These are phyloP conservation scores for Yamadazyma spencermartinsiae DNA, from an alignment of 1,139 yeast species.

Conservation along the genomic window DNA sequence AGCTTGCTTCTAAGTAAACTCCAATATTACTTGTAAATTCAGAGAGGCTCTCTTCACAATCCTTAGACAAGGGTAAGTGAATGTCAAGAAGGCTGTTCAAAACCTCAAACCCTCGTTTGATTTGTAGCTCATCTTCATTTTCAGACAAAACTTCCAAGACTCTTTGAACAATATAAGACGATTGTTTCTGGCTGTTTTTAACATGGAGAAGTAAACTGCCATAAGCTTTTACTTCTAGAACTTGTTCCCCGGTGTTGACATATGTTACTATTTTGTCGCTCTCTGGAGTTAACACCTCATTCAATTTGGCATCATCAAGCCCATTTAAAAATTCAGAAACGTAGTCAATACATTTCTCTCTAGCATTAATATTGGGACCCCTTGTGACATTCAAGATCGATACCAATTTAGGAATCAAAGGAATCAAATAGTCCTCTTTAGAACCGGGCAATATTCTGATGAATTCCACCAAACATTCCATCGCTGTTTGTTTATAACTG, in stretches of 20 bases:
- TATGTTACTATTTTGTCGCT: slow-evolving; percentile 2
- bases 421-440: background rate
- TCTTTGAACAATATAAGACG: background rate
- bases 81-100: slow-evolving; percentile 1
- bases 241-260: slow-evolving; percentile 4
- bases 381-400: slow-evolving; percentile 1
- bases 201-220: slow-evolving; percentile 2
- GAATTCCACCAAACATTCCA: slow-evolving; percentile 20
- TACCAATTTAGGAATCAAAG: slow-evolving; percentile 3
- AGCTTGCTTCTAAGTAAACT: slow-evolving; percentile 26
- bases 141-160: slow-evolving; percentile 8
- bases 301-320: slow-evolving; percentile 6
- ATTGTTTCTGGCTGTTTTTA: too few relatives aligned
- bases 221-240: slow-evolving; percentile 1
- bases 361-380: background rate
- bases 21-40: slow-evolving; percentile 21
- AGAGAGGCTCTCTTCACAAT: slow-evolving; percentile 4
- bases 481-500: slow-evolving; percentile 22
- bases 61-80: background rate
- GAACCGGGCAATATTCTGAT: slow-evolving; percentile 4
- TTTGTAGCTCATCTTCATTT: slow-evolving; percentile 6
- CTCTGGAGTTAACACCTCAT: slow-evolving; percentile 2
- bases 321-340: slow-evolving; percentile 7
- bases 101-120: slow-evolving; percentile 3
- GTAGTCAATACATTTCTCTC: slow-evolving; percentile 1